Conservation (phyloP, 2,329 filamentous ascomycete genomes). For the Penicillium italicum region DNA sequence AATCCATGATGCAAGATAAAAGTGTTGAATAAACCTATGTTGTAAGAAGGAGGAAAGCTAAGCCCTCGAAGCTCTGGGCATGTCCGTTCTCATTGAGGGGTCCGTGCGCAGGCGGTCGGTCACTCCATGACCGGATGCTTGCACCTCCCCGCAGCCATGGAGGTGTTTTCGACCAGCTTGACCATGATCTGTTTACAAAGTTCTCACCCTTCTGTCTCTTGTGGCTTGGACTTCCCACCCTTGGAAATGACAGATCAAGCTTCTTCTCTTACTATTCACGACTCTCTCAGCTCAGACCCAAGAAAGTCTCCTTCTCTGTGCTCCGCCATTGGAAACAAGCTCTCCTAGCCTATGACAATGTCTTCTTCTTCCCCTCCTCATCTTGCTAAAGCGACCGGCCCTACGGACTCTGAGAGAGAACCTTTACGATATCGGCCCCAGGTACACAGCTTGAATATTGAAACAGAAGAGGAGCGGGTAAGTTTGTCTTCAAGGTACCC, state of each 20-base stretch:
- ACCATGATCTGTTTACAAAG: constrained; percentile 16
- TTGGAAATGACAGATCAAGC: constrained; percentile 20
- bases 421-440: constrained; percentile 17
- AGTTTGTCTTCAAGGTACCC: constrained; percentile 15
- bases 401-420: not conserved
- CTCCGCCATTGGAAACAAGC: not conserved
- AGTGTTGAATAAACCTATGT: not conserved
- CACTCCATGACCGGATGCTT: constrained; percentile 15
- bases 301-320: constrained; percentile 1
- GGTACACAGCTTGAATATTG: constrained; percentile 31
- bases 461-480: constrained; percentile 34
- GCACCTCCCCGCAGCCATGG: constrained; percentile 16
- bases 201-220: not conserved
- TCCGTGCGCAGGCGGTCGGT: constrained; percentile 5
- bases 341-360: constrained; percentile 21
- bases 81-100: not conserved
- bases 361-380: constrained; percentile 21
- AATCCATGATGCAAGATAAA: constrained; percentile 64
- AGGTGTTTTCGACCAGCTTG: constrained; percentile 8
- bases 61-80: not conserved
- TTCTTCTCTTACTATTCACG: not conserved
- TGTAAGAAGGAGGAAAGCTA: constrained; percentile 1
- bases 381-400: constrained; percentile 2
- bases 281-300: constrained; percentile 2
- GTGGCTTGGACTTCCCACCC: not conserved